Percentiles rank a stretch among this genome's conserved stretches.
Evolutionary conservation across 2,329 filamentous ascomycete genomes (phyloP).

Genomic region (Ophiostoma sp.): DNA sequence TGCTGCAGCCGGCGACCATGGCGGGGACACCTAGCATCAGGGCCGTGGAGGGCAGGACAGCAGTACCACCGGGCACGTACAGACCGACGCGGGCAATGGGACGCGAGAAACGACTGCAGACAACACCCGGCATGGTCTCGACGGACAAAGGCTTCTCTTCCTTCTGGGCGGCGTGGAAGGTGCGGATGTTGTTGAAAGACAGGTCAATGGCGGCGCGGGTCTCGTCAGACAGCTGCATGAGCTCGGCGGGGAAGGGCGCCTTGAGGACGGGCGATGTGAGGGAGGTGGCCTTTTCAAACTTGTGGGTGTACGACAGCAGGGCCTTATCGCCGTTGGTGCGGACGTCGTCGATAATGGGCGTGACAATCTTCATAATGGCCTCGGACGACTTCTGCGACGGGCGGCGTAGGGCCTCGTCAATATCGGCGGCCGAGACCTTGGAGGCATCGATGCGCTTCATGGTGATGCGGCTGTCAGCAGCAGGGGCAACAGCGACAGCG

Average conservation of each 20-base stretch:
- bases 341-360: conserved; percentile 88
- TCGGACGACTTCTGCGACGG: conserved; percentile 96
- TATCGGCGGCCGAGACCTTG: conserved; percentile 61
- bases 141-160: conserved; percentile 79
- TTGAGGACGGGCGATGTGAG: conserved; percentile 85
- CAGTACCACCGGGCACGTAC: conserved; percentile 94
- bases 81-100: conserved; percentile 95
- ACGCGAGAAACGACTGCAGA: conserved; percentile 88
- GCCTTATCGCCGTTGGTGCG: conserved; percentile 81
- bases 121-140: conserved; percentile 96
- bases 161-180: conserved; percentile 89
- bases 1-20: conserved; percentile 95
- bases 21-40: conserved; percentile 98
- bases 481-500: conserved; percentile 34
- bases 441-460: conserved; percentile 79
- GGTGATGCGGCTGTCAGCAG: conserved; percentile 59
- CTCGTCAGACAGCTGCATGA: conserved; percentile 83
- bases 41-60: conserved; percentile 93
- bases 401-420: conserved; percentile 75
- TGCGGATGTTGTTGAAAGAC: conserved; percentile 90
- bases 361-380: conserved; percentile 84
- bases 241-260: conserved; percentile 78
- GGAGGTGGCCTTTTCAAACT: conserved; percentile 94
- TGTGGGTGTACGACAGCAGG: conserved; percentile 90
- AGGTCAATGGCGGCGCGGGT: conserved; percentile 90